Conservation (phyloP, 441 rosid genomes). For the Capsella rubella region DNA sequence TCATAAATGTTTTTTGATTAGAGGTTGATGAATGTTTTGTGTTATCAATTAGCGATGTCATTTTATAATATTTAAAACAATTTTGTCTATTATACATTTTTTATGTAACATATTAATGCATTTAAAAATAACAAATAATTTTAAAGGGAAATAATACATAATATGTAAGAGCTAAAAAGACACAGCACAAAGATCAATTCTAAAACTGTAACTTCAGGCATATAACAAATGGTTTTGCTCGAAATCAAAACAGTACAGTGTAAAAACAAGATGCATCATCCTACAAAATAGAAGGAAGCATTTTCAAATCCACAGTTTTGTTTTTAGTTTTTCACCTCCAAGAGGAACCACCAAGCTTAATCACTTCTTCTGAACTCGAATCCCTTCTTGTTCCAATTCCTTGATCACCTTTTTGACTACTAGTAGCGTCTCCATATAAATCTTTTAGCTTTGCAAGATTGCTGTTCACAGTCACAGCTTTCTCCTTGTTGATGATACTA, state of each 20-base stretch:
- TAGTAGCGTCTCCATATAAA: conserved; percentile 73
- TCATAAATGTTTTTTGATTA: no score
- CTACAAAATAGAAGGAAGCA: conserved; percentile 26
- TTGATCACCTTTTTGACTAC: conserved; percentile 58
- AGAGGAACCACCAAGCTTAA: conserved; percentile 86
- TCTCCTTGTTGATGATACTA: conserved; percentile 58
- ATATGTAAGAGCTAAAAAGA: not conserved
- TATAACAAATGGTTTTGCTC: conserved; percentile 21
- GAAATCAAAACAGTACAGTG: conserved; percentile 18
- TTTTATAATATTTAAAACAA: no score
- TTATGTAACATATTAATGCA: no score
- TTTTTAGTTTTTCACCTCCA: conserved; percentile 60
- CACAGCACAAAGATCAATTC: conserved; percentile 1
- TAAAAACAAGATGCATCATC: conserved; percentile 34
- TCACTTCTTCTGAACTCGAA: conserved; percentile 79
- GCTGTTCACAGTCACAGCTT: conserved; percentile 62
- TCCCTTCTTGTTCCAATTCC: conserved; percentile 63
- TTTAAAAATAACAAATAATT: no score
- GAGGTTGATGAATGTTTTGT: no score
- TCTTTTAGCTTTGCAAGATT: conserved; percentile 93
- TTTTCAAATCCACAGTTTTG: conserved; percentile 12
- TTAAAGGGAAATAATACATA: not conserved
- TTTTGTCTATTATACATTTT: no score
- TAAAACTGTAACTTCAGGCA: conserved; percentile 6
- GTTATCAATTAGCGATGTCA: no score